Evolutionary conservation across 176 grass and related monocot species (phyloP).

Genomic region (Oryza rufipogon): DNA sequence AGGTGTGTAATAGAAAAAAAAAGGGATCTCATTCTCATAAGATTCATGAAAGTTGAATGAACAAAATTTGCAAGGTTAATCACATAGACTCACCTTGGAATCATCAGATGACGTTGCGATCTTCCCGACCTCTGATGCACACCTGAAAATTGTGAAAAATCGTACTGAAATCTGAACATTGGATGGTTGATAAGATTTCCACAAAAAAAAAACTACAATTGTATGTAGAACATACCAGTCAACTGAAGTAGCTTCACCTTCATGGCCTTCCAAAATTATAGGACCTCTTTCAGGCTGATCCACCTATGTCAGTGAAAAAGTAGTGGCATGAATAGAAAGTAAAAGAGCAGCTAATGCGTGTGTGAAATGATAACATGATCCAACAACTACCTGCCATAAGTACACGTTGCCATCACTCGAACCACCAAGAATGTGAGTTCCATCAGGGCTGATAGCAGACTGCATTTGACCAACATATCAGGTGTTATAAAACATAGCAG

Average conservation of each 20-base stretch:
- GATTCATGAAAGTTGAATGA: not conserved
- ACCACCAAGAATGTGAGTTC: slow-evolving; percentile 85
- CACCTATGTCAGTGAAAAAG: slow-evolving; percentile 50
- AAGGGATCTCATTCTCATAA: not conserved
- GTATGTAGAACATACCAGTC: slow-evolving; percentile 63
- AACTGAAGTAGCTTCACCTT: slow-evolving; percentile 84
- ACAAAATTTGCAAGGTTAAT: not conserved
- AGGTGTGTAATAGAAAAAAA: not conserved
- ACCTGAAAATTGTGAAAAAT: slow-evolving; percentile 62
- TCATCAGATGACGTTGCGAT: slow-evolving; percentile 88
- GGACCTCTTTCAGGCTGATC: slow-evolving; percentile 59
- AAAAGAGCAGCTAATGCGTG: not conserved
- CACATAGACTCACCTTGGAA: slow-evolving; percentile 56
- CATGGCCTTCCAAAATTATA: slow-evolving; percentile 71
- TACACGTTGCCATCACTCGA: slow-evolving; percentile 86
- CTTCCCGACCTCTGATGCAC: slow-evolving; percentile 77
- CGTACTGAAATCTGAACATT: slow-evolving; percentile 30
- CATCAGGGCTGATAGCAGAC: slow-evolving; percentile 88
- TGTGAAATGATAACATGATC: not conserved
- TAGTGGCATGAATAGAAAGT: slow-evolving; percentile 15
- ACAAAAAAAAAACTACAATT: not conserved
- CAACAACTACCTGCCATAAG: slow-evolving; percentile 80
- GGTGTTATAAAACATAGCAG: slow-evolving; percentile 14
- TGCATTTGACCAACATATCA: slow-evolving; percentile 36
- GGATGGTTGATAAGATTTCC: not conserved